Percentiles rank a stretch among this genome's conserved stretches.
Evolutionary conservation across 2,329 filamentous ascomycete species (phyloP).

Genomic region (Shiraia sp.): DNA sequence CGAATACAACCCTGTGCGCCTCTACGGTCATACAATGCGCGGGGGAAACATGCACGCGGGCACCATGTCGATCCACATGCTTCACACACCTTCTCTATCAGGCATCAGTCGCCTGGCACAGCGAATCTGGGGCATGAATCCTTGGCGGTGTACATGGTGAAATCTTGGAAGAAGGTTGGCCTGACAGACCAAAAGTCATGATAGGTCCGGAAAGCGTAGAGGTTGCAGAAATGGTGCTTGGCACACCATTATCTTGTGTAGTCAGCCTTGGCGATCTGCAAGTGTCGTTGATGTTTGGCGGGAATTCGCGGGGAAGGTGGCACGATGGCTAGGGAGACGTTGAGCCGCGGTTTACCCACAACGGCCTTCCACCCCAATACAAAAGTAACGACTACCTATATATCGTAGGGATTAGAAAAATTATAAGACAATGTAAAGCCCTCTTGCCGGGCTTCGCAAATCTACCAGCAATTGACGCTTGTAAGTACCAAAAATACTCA

Average conservation of each 20-base stretch:
- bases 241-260: conserved; percentile 9
- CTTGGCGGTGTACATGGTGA: conserved; percentile 23
- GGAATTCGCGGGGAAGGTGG: conserved; percentile 11
- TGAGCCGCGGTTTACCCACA: background rate
- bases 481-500: too few species aligned
- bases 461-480: too few species aligned
- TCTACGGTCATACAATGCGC: background rate
- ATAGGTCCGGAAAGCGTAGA: conserved; percentile 14
- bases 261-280: conserved; percentile 8
- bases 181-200: background rate
- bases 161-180: conserved; percentile 25
- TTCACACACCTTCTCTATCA: conserved; percentile 16
- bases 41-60: background rate
- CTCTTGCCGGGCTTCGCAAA: too few species aligned
- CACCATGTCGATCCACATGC: conserved; percentile 7
- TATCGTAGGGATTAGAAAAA: too few species aligned
- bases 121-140: conserved; percentile 19
- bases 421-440: too few species aligned
- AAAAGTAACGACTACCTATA: too few species aligned
- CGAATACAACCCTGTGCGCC: background rate
- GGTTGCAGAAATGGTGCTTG: conserved; percentile 16
- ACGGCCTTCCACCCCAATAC: background rate
- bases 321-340: background rate
- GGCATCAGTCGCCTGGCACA: conserved; percentile 13
- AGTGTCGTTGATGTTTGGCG: conserved; percentile 14